Conservation (phyloP, 345 rosid genomes). For the Camelina neglecta region DNA sequence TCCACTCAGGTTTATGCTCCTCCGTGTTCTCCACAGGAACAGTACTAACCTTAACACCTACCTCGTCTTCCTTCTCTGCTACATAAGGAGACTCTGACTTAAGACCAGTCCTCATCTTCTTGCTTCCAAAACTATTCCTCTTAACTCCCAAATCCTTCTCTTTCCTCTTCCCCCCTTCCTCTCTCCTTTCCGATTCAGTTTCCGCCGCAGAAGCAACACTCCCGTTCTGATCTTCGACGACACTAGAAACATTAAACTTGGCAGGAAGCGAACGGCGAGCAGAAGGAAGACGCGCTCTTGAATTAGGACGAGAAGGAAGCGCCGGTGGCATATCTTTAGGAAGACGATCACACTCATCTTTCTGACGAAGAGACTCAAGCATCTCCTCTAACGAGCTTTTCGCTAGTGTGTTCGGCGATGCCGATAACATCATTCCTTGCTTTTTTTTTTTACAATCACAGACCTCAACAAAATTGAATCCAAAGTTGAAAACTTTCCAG, state of each 20-base stretch:
- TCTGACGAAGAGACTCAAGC: constrained; percentile 78
- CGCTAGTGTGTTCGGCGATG: constrained; percentile 63
- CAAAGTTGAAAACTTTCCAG: neutral
- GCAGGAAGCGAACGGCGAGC: constrained; percentile 74
- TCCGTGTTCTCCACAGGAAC: constrained; percentile 21
- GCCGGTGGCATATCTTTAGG: constrained; percentile 88
- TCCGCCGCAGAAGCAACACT: constrained; percentile 31
- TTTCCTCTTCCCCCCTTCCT: constrained; percentile 67
- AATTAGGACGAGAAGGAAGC: constrained; percentile 86
- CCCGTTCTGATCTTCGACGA: constrained; percentile 38
- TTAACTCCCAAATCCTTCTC: constrained; percentile 61
- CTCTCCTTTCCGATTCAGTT: constrained; percentile 47
- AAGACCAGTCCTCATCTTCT: constrained; percentile 64
- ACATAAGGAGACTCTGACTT: constrained; percentile 70
- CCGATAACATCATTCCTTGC: constrained; percentile 69
- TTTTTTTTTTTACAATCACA: constrained; percentile 15
- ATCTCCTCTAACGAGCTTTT: constrained; percentile 98
- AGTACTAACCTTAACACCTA: constrained; percentile 43
- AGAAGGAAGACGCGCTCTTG: constrained; percentile 83
- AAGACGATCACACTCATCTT: constrained; percentile 62
- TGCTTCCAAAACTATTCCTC: constrained; percentile 77
- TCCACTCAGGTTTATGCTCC: constrained; percentile 58
- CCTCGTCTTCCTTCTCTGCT: constrained; percentile 36
- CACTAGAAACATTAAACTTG: constrained; percentile 49
- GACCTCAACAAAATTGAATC: constrained; percentile 25